phyloP scores from a whole-genome alignment of 108 stramenopile genomes.

The Nannochloropsis gaditana region DNA sequence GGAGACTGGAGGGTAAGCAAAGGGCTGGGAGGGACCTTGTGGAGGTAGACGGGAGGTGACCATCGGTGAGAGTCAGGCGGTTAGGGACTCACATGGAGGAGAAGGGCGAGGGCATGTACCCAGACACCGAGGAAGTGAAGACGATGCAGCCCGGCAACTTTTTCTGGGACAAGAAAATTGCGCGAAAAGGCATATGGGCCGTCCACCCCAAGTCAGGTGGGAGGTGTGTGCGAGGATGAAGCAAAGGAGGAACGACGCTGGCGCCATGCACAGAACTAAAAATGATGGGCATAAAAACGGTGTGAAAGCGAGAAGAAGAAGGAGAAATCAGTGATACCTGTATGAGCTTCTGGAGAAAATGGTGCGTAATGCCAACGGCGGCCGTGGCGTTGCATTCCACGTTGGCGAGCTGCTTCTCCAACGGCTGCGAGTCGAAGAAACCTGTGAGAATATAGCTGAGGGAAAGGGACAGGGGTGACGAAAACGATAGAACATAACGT shows the following conservation, averaged over 20 bases:
- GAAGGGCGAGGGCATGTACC: slow-evolving; percentile 94
- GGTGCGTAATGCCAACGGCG: slow-evolving; percentile 82
- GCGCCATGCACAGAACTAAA: not conserved
- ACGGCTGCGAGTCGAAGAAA: slow-evolving; percentile 85
- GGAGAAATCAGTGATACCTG: slow-evolving; percentile 6
- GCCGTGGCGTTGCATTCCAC: slow-evolving; percentile 97
- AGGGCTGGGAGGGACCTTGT: not conserved
- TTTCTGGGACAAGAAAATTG: slow-evolving; percentile 58
- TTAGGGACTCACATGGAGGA: slow-evolving; percentile 62
- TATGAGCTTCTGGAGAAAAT: slow-evolving; percentile 64
- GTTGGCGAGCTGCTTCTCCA: slow-evolving; percentile 80
- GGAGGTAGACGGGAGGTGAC: not conserved
- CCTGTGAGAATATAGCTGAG: slow-evolving; percentile 86
- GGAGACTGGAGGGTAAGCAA: not conserved
- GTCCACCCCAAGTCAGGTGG: not conserved
- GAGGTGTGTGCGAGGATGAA: not conserved
- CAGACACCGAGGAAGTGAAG: slow-evolving; percentile 93
- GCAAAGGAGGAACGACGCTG: not conserved
- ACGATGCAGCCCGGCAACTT: slow-evolving; percentile 82
- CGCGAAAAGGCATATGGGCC: not conserved
- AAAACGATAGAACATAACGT: too few species aligned
- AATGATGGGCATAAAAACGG: not conserved
- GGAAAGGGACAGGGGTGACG: not conserved
- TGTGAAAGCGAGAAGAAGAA: not conserved
- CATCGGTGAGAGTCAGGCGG: not conserved